Evolutionary conservation across 2,329 filamentous ascomycete genomes (phyloP).

Genomic region (Hymenoscyphus infarciens): DNA sequence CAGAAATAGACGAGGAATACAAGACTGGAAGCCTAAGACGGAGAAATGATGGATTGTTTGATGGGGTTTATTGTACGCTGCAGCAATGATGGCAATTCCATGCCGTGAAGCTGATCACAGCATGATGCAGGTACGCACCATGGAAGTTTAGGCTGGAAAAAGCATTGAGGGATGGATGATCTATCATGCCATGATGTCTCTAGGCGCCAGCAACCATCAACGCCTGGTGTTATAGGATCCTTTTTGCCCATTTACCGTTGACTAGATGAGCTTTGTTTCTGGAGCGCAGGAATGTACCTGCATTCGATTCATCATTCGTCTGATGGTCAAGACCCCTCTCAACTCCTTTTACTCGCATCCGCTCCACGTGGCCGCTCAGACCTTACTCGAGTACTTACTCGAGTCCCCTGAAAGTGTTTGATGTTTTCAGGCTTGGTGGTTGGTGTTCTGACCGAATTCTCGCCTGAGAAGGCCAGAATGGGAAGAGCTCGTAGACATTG

Average conservation of each 20-base stretch:
- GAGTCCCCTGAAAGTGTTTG: not conserved
- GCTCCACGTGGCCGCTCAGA: not conserved
- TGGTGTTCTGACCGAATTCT: not conserved
- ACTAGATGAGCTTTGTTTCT: not conserved
- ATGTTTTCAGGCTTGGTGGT: not conserved
- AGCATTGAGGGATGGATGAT: not conserved
- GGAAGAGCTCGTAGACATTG: not conserved
- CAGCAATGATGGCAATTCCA: not conserved
- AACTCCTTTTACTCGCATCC: slow-evolving; percentile 1
- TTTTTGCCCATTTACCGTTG: not conserved
- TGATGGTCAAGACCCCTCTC: not conserved
- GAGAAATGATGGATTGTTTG: not conserved
- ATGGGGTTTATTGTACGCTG: not conserved
- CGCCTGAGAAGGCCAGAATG: not conserved
- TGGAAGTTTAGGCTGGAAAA: not conserved
- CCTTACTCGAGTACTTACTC: not conserved
- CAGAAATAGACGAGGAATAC: not conserved
- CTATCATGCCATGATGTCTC: not conserved
- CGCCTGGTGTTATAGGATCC: not conserved
- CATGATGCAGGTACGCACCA: slow-evolving; percentile 10
- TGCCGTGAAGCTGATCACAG: slow-evolving; percentile 4
- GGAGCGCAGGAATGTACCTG: not conserved
- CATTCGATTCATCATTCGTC: slow-evolving; percentile 4
- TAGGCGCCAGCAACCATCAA: not conserved
- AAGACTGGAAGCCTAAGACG: not conserved